phyloP scores from a whole-genome alignment of 2,329 filamentous ascomycete genomes.

The Clonostachys rosea region DNA sequence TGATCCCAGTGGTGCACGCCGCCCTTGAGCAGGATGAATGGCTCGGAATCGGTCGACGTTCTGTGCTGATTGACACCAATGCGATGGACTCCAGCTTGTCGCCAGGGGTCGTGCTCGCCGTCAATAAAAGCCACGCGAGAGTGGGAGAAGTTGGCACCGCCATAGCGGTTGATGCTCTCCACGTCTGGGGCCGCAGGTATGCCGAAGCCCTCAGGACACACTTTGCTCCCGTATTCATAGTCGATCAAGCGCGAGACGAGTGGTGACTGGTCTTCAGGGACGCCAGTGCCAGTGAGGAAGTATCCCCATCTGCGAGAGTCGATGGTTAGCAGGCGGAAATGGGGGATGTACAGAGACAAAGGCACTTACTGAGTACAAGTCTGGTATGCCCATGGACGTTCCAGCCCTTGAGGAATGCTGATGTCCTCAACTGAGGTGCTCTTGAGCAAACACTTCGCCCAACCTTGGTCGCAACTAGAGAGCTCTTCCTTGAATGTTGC shows the following conservation, averaged over 20 bases:
- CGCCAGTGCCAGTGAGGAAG: constrained; percentile 67
- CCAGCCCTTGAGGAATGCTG: constrained; percentile 2
- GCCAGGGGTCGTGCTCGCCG: constrained; percentile 77
- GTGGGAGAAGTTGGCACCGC: constrained; percentile 68
- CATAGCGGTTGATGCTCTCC: constrained; percentile 69
- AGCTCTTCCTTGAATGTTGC: neutral
- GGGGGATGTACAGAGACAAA: neutral
- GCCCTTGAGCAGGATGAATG: constrained; percentile 13
- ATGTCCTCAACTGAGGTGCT: too few species aligned
- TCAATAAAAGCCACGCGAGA: constrained; percentile 72
- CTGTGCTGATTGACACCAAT: constrained; percentile 34
- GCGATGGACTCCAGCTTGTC: constrained; percentile 66
- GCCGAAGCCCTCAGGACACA: constrained; percentile 67
- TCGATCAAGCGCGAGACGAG: constrained; percentile 68
- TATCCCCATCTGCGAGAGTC: constrained; percentile 57
- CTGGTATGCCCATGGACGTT: constrained; percentile 6
- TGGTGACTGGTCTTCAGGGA: constrained; percentile 58
- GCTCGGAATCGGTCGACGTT: constrained; percentile 2
- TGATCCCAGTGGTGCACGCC: constrained; percentile 6
- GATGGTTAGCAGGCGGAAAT: neutral
- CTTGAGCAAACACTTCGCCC: neutral
- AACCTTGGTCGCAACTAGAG: neutral
- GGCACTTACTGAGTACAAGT: constrained; percentile 3
- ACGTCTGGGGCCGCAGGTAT: constrained; percentile 60
- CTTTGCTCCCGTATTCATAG: constrained; percentile 53